phyloP scores from a whole-genome alignment of 192 early-diverging fungal genomes.

The Pilaira anomala region DNA sequence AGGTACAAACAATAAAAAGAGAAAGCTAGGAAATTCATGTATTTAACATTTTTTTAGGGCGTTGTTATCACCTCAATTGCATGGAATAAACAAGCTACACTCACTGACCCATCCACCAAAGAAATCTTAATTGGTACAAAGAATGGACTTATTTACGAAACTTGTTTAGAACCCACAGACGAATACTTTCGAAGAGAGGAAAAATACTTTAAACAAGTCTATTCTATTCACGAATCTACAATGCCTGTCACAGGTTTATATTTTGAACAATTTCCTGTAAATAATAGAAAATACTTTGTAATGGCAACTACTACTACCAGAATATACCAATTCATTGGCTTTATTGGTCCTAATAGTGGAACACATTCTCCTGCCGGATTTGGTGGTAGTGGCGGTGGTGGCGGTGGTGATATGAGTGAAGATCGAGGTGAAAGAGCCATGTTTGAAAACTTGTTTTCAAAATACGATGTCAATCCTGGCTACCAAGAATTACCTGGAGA shows the following conservation, averaged over 20 bases:
- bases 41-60: constrained; percentile 41
- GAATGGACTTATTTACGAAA: constrained; percentile 87
- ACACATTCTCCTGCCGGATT: constrained; percentile 4
- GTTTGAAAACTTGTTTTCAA: constrained; percentile 75
- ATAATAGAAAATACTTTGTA: constrained; percentile 72
- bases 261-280: constrained; percentile 77
- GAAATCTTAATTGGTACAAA: constrained; percentile 83
- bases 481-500: constrained; percentile 60
- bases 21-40: neutral
- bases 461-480: constrained; percentile 66
- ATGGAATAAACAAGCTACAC: constrained; percentile 69
- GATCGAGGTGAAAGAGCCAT: constrained; percentile 56
- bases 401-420: constrained; percentile 34
- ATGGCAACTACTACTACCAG: constrained; percentile 77
- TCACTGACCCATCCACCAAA: constrained; percentile 63
- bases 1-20: constrained; percentile 44
- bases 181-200: constrained; percentile 86
- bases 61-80: constrained; percentile 85
- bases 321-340: constrained; percentile 91
- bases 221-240: constrained; percentile 64
- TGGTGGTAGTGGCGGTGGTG: neutral
- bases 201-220: constrained; percentile 69
- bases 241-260: constrained; percentile 75
- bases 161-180: constrained; percentile 81
- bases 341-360: constrained; percentile 27